Evolutionary conservation across 495 filamentous ascomycete genomes (phyloP).

Genomic region (Neurospora sp.): DNA sequence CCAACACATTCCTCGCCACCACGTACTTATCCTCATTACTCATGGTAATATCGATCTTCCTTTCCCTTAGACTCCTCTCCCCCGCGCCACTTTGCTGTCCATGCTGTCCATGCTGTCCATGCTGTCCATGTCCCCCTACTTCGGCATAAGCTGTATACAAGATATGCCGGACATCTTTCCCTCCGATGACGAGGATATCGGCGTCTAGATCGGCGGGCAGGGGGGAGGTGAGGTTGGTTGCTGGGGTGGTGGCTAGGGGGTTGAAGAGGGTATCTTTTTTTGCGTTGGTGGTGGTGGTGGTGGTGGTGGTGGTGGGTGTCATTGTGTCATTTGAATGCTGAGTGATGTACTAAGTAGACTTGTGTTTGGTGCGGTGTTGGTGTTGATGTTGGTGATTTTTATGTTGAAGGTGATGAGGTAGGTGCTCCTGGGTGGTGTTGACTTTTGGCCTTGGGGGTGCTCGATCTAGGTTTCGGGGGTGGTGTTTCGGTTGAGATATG

Average conservation of each 20-base stretch:
- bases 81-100: not conserved
- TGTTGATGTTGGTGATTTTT: not conserved
- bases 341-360: not conserved
- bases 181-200: slow-evolving; percentile 41
- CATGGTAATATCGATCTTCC: slow-evolving; percentile 31
- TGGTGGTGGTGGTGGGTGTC: not conserved
- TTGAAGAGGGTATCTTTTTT: slow-evolving; percentile 27
- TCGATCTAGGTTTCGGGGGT: too few species aligned
- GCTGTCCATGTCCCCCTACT: slow-evolving; percentile 7
- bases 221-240: slow-evolving; percentile 36
- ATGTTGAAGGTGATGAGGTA: too few species aligned
- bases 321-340: not conserved
- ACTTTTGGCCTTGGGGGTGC: too few species aligned
- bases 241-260: slow-evolving; percentile 41
- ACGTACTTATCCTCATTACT: slow-evolving; percentile 39
- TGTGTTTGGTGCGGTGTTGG: not conserved
- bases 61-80: not conserved
- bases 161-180: slow-evolving; percentile 42
- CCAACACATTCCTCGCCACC: slow-evolving; percentile 43
- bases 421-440: too few species aligned
- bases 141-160: slow-evolving; percentile 37
- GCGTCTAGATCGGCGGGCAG: slow-evolving; percentile 37
- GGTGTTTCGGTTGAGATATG: too few species aligned
- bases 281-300: not conserved
- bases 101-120: too few species aligned